phyloP scores from a whole-genome alignment of 768 basidiomycete species.

The Phylloporus sp. region DNA sequence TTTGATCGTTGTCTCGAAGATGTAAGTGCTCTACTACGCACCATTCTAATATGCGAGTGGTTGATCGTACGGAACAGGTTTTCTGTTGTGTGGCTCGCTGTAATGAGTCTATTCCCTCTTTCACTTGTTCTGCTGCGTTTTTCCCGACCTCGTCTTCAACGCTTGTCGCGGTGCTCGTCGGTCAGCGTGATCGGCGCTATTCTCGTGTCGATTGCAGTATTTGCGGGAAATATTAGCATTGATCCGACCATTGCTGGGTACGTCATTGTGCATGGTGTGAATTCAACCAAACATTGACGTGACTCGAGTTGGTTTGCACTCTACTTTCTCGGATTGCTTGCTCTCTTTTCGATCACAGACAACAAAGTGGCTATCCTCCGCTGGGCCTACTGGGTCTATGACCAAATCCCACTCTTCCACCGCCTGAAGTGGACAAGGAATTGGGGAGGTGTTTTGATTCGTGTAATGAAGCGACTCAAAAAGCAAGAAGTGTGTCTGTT shows the following conservation, averaged over 20 bases:
- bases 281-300: not conserved
- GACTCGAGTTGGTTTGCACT: slow-evolving; percentile 54
- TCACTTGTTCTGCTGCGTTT: slow-evolving; percentile 59
- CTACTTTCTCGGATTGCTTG: slow-evolving; percentile 51
- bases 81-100: slow-evolving; percentile 61
- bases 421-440: slow-evolving; percentile 32
- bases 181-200: slow-evolving; percentile 40
- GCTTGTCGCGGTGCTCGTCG: slow-evolving; percentile 40
- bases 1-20: slow-evolving; percentile 53
- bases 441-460: slow-evolving; percentile 44
- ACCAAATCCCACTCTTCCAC: slow-evolving; percentile 53
- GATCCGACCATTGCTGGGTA: slow-evolving; percentile 55
- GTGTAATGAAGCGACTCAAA: slow-evolving; percentile 43
- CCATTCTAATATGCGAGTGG: not conserved
- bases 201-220: slow-evolving; percentile 38
- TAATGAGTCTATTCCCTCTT: slow-evolving; percentile 62
- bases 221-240: slow-evolving; percentile 58
- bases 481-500: slow-evolving; percentile 57
- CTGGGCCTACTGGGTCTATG: slow-evolving; percentile 59
- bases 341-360: slow-evolving; percentile 46
- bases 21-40: slow-evolving; percentile 34
- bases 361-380: slow-evolving; percentile 53
- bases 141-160: slow-evolving; percentile 56
- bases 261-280: slow-evolving; percentile 11
- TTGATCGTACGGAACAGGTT: slow-evolving; percentile 41